Evolutionary conservation across 2,329 filamentous ascomycete genomes (phyloP).

Genomic region (Lecanicillium sp.): DNA sequence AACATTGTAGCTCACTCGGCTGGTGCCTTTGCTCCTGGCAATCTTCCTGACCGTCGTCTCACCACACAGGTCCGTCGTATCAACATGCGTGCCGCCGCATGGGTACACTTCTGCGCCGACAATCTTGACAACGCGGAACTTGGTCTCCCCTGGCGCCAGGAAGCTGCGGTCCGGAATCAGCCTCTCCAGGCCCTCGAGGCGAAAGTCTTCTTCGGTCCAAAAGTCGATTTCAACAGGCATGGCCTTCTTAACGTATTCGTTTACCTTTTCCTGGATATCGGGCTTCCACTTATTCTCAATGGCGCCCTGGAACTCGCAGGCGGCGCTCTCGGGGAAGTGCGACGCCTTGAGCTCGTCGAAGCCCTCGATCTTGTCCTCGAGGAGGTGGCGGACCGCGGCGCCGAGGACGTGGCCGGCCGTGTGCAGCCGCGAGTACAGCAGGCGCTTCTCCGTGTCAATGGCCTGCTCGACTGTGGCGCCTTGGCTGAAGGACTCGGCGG

Average conservation of each 20-base stretch:
- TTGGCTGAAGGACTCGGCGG: conserved; percentile 23
- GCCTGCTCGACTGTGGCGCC: conserved; percentile 43
- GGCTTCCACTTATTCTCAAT: conserved; percentile 59
- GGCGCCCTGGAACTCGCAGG: conserved; percentile 58
- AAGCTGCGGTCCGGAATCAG: conserved; percentile 43
- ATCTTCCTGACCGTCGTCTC: conserved; percentile 61
- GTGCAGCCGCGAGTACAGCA: conserved; percentile 60
- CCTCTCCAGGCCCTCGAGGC: conserved; percentile 42
- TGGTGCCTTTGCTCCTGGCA: conserved; percentile 54
- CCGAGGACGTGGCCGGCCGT: conserved; percentile 69
- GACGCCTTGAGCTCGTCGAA: conserved; percentile 64
- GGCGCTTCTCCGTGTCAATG: conserved; percentile 53
- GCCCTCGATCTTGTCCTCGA: conserved; percentile 40
- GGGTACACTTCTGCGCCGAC: conserved; percentile 63
- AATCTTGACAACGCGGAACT: conserved; percentile 61
- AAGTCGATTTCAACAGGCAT: conserved; percentile 58
- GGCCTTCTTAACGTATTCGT: conserved; percentile 47
- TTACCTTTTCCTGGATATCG: conserved; percentile 51
- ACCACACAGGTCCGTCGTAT: conserved; percentile 49
- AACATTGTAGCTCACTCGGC: conserved; percentile 43
- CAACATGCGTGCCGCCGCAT: conserved; percentile 69
- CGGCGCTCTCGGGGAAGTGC: conserved; percentile 61
- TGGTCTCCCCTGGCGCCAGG: conserved; percentile 38
- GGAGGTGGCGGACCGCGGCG: conserved; percentile 53
- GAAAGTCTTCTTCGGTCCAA: conserved; percentile 59